Evolutionary conservation across 352 stramenopile genomes (phyloP).

Genomic region (Pythium biforme): DNA sequence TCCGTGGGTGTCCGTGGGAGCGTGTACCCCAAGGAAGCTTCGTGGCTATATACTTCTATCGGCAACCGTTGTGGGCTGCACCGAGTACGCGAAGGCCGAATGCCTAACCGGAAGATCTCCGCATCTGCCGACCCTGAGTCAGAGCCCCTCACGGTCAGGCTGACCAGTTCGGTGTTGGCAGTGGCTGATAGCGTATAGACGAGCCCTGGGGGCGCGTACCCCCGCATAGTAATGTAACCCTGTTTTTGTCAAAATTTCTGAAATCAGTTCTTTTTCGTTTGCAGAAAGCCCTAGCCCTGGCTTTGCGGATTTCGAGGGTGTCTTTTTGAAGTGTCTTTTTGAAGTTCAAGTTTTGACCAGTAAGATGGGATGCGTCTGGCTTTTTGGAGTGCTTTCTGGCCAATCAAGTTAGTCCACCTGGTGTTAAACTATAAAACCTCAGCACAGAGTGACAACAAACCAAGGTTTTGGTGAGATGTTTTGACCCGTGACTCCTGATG

Average conservation of each 20-base stretch:
- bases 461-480: constrained; percentile 1
- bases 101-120: no score
- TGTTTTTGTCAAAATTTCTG: not conserved
- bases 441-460: not conserved
- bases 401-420: not conserved
- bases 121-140: no score
- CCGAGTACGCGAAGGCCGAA: no score
- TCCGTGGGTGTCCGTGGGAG: no score
- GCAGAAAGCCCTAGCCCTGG: not conserved
- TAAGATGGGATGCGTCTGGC: constrained; percentile 1
- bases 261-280: not conserved
- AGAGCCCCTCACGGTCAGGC: no score
- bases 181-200: not conserved
- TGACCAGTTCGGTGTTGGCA: not conserved
- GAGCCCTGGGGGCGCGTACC: not conserved
- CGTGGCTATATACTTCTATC: no score
- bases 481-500: not conserved
- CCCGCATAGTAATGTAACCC: not conserved
- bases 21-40: no score
- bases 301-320: no score
- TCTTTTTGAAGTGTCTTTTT: not conserved
- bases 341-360: constrained; percentile 18
- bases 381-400: not conserved
- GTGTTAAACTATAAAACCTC: constrained; percentile 7
- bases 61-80: no score